Evolutionary conservation across 768 basidiomycete species (phyloP).

Genomic region (Russula compacta): DNA sequence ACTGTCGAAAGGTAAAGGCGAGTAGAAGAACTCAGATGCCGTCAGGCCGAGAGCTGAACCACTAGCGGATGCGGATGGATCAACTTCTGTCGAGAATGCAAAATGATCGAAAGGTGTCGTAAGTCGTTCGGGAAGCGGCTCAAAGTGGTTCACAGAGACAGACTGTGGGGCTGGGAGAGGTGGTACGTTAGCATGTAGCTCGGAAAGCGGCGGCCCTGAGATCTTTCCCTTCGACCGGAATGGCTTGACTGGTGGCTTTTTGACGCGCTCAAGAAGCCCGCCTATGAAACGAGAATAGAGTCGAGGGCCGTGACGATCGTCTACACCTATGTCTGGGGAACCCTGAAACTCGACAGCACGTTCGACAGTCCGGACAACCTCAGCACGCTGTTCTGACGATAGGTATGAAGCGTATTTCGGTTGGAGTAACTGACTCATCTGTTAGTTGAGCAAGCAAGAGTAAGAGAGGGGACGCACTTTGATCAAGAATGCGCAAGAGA

Average conservation of each 20-base stretch:
- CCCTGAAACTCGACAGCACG: conserved; percentile 23
- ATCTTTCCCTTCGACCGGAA: conserved; percentile 2
- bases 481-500: conserved; percentile 27
- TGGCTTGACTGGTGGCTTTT: background rate
- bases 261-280: conserved; percentile 21
- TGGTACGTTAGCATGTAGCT: background rate
- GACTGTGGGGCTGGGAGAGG: background rate
- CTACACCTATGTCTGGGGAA: conserved; percentile 25
- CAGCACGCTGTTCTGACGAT: conserved; percentile 20
- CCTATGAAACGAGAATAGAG: conserved; percentile 27
- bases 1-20: conserved; percentile 17
- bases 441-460: background rate
- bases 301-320: conserved; percentile 28
- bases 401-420: conserved; percentile 24
- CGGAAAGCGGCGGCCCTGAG: background rate
- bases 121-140: conserved; percentile 12
- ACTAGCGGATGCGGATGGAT: background rate
- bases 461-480: conserved; percentile 17
- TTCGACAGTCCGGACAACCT: conserved; percentile 23
- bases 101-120: conserved; percentile 18
- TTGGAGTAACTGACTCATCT: conserved; percentile 21
- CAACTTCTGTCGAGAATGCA: background rate
- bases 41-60: conserved; percentile 9
- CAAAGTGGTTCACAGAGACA: conserved; percentile 4
- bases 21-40: conserved; percentile 17